Evolutionary conservation across 768 basidiomycete genomes (phyloP), one percentile per base, ranked within the genome.

Genomic region (Boletus rufocinnamomeus): DNA sequence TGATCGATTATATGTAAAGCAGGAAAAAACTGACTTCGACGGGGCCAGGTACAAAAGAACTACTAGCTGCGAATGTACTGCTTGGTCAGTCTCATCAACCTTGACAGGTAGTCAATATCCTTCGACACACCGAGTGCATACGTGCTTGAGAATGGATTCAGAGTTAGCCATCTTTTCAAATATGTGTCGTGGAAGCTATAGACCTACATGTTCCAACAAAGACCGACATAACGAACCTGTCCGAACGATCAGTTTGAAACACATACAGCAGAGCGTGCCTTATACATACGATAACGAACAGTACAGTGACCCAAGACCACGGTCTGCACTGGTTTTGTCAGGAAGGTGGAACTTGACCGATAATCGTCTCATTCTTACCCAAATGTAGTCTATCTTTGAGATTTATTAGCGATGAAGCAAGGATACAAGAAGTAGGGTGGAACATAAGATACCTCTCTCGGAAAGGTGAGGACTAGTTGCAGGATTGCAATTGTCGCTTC

Each of bases 361-460:
- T 14, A 19, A 13, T 2, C 2, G 8, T n/a, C n/a, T 23, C 9
- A 37, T 40, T 11, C 38, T 49, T n/a, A 61, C 61, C 61, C 61
- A 63, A 49, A 63, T n/a, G 25, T 59, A 38, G 13, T 64, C 46
- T 37, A 64, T 16, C 62, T 64, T 43, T 34, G 21, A 21, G 14
- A 8, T 34, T 27, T 19, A 28, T 59, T 37, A 49, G 40, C 8
- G 1, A 53, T 47, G 27, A 23, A 40, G 23, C 27, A 14, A 23
- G 8, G 6, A 27, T 4, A 25, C 2, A 13, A 25, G 11, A 28
- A 7, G n/a, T 10, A 11, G 14, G 25, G 23, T 27, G n/a, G 13
- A 17, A 37, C 17, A 25, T 17, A 21, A 28, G 0, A 27, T 51
- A 64, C 63, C 52, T 64, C 63, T 47, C 45, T 35, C 14, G 63